phyloP scores from a whole-genome alignment of 2,329 filamentous ascomycete species.

The Geosmithia morbida region DNA sequence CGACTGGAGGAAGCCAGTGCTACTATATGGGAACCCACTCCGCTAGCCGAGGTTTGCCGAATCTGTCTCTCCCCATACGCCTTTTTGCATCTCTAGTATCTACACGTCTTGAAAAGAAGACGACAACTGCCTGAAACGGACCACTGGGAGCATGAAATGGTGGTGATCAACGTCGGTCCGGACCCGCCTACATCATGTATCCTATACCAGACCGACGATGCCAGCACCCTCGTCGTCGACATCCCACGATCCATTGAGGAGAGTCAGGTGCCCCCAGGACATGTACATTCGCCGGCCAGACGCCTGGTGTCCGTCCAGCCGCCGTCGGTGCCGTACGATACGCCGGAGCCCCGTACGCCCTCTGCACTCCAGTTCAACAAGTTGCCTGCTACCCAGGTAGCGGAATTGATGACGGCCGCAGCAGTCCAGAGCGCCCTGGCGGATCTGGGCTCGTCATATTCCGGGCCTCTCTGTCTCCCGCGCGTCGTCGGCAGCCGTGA shows the following conservation, averaged over 20 bases:
- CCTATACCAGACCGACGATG: slow-evolving; percentile 16
- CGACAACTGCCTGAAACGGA: neutral
- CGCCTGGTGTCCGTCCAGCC: slow-evolving; percentile 31
- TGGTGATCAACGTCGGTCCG: neutral
- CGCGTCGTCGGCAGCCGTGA: slow-evolving; percentile 10
- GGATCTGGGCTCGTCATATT: slow-evolving; percentile 15
- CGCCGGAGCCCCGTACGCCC: slow-evolving; percentile 28
- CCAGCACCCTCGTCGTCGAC: slow-evolving; percentile 46
- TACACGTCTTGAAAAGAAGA: neutral
- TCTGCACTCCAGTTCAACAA: slow-evolving; percentile 8
- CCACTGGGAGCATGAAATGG: neutral
- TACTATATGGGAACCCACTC: neutral
- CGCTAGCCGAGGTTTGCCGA: slow-evolving; percentile 8
- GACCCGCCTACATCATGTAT: slow-evolving; percentile 9
- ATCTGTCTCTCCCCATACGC: neutral
- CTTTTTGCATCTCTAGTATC: neutral
- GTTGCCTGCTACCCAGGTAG: slow-evolving; percentile 31
- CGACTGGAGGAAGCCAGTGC: neutral
- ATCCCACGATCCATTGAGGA: slow-evolving; percentile 56
- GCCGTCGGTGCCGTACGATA: slow-evolving; percentile 29
- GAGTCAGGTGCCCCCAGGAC: slow-evolving; percentile 33
- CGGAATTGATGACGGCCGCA: slow-evolving; percentile 37
- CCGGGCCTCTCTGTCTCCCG: slow-evolving; percentile 32
- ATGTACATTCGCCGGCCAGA: slow-evolving; percentile 20
- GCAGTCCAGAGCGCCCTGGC: slow-evolving; percentile 28